Evolutionary conservation across 768 basidiomycete genomes (phyloP), one percentile per base, ranked within the genome.

Genomic region (Boletales sp.): DNA sequence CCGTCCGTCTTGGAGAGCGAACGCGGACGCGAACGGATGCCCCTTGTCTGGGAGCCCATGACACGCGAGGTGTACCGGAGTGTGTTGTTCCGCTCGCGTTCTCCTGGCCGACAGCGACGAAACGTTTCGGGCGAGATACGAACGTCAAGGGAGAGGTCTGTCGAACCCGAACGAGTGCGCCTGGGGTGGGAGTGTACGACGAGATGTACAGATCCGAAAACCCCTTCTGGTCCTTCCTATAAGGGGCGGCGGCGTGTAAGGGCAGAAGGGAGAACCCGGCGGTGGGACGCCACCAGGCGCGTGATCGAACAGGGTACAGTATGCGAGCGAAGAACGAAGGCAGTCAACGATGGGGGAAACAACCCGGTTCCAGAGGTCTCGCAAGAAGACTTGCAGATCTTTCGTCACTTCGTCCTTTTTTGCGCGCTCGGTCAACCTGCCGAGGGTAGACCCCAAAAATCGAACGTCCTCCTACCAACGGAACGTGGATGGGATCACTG

Each of bases 61-160:
- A 18, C 64, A 65, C 0, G 62, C 58, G n/a, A 65, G 45, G 34
- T 66, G 24, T 6, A 27, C 24, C 24, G 24, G 24, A 27, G 24
- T 27, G 1, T 27, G 24, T 27, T 27, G 24, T 27, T 27, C 24
- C 40, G 5, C 13, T 21, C 1, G 56, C 51, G 2, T 1, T 12
- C 18, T 48, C 42, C 31, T 52, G 51, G 3, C 48, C 48, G 7
- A 50, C 36, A 8, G 42, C 52, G 24, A 51, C 7, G 32, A 53
- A 37, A 13, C 29, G 18, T 45, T 27, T 57, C 47, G 6, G 39
- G 42, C 31, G 2, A 12, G 37, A 8, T 8, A 13, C 18, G 7
- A 9, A 8, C 10, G 5, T 11, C 4, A 17, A 24, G 3, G 24
- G 5, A 24, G 24, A 3, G 24, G 24, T 3, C 3, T 19, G 32